Conservation (phyloP, 257 asterid species). For the Solanum bukasovii region DNA sequence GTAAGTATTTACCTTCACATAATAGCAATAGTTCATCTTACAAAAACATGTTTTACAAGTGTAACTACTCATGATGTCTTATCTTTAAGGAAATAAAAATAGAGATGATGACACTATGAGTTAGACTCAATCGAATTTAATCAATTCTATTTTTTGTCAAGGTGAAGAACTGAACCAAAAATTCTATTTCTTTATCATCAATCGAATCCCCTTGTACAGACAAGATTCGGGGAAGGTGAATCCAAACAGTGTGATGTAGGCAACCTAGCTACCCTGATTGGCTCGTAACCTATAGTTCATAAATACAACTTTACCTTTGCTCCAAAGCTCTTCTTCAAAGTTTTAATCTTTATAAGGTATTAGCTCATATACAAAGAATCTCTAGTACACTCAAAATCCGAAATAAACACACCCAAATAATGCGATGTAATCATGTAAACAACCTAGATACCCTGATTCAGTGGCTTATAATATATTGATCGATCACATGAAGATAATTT, state of each 20-base stretch:
- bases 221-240: fast-evolving
- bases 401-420: not conserved
- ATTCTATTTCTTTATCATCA: not conserved
- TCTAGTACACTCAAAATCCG: too few species aligned
- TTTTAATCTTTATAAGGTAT: not conserved
- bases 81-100: too few species aligned
- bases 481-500: not conserved
- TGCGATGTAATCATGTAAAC: not conserved
- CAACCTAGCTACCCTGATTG: not conserved
- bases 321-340: not conserved
- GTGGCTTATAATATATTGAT: too few species aligned
- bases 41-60: too few species aligned
- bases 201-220: not conserved
- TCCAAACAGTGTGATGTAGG: not conserved
- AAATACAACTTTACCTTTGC: not conserved
- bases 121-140: too few species aligned
- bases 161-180: not conserved
- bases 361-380: not conserved
- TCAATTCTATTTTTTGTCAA: too few species aligned
- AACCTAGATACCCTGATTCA: too few species aligned
- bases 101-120: not conserved
- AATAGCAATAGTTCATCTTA: too few species aligned
- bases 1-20: not conserved
- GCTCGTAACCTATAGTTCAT: not conserved
- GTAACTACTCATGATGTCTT: not conserved